Evolutionary conservation across 2,329 filamentous ascomycete species (phyloP).

Genomic region (Penicillium sp.): DNA sequence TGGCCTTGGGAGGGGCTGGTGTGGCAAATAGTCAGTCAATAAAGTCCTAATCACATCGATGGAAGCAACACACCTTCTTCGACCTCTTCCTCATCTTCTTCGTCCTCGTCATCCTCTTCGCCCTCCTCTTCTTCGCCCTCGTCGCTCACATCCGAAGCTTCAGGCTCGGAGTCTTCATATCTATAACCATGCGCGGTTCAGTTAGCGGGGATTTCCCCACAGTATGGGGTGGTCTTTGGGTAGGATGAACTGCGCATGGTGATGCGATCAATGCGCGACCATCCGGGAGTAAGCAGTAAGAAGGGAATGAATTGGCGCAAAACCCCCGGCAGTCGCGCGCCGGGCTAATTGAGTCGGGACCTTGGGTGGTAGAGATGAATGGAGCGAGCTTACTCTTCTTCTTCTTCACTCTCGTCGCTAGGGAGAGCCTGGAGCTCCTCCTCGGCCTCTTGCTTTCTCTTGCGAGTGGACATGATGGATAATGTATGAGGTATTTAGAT

Average conservation of each 20-base stretch:
- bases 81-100: slow-evolving; percentile 22
- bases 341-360: neutral
- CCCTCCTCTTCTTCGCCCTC: slow-evolving; percentile 30
- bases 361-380: neutral
- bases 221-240: neutral
- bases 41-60: neutral
- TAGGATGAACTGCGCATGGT: neutral
- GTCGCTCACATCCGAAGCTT: slow-evolving; percentile 28
- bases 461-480: slow-evolving; percentile 48
- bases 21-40: neutral
- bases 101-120: slow-evolving; percentile 29
- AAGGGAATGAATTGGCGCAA: neutral
- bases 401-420: slow-evolving; percentile 51
- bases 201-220: neutral
- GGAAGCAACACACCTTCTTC: slow-evolving; percentile 20
- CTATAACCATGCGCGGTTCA: slow-evolving; percentile 21
- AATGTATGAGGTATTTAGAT: slow-evolving; percentile 21
- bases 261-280: slow-evolving; percentile 6
- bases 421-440: slow-evolving; percentile 50
- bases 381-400: slow-evolving; percentile 48
- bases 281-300: neutral
- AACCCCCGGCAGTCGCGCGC: neutral
- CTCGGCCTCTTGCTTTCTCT: slow-evolving; percentile 50
- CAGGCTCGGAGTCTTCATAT: slow-evolving; percentile 37
- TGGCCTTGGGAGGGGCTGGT: slow-evolving; percentile 27